phyloP scores from a whole-genome alignment of 768 basidiomycete species.

The Mycena alexandri region DNA sequence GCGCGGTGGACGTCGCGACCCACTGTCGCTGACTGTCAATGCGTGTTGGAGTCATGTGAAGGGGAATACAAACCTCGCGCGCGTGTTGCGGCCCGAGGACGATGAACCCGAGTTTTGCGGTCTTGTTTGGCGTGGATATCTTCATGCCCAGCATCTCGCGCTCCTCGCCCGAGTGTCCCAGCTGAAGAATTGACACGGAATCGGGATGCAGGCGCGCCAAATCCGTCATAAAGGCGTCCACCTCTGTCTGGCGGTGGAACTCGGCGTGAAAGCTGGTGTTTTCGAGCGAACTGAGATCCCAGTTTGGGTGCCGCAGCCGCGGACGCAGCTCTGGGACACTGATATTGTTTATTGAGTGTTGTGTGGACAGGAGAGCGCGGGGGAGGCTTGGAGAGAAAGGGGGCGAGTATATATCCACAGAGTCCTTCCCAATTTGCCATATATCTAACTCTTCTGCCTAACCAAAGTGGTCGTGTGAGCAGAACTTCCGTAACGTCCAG shows the following conservation, averaged over 20 bases:
- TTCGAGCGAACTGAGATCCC: slow-evolving; percentile 50
- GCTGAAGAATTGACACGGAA: slow-evolving; percentile 55
- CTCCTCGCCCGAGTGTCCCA: slow-evolving; percentile 72
- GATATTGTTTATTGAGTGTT: slow-evolving; percentile 28
- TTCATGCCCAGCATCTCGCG: slow-evolving; percentile 69
- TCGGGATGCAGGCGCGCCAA: slow-evolving; percentile 62
- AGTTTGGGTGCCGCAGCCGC: slow-evolving; percentile 35
- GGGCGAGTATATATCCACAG: slow-evolving; percentile 65
- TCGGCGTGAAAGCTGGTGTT: slow-evolving; percentile 56
- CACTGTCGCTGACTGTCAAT: slow-evolving; percentile 60
- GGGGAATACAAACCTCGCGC: slow-evolving; percentile 65
- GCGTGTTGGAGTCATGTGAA: slow-evolving; percentile 1
- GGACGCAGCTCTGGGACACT: slow-evolving; percentile 13
- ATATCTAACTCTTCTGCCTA: slow-evolving; percentile 63
- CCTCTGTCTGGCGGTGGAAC: slow-evolving; percentile 71
- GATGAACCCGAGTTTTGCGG: slow-evolving; percentile 68
- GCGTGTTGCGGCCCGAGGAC: slow-evolving; percentile 82
- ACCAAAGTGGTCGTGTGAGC: slow-evolving; percentile 34
- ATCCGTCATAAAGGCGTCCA: slow-evolving; percentile 64
- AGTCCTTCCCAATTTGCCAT: slow-evolving; percentile 56
- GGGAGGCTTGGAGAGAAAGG: slow-evolving; percentile 34
- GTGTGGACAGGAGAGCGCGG: slow-evolving; percentile 34
- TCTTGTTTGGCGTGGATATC: slow-evolving; percentile 52
- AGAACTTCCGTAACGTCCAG: neutral
- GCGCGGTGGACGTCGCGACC: slow-evolving; percentile 81